A percentile compares a stretch with the other conserved stretches of the same genome.
Evolutionary conservation across 192 early-diverging fungal species (phyloP).

Genomic region (Coemansia sp.): DNA sequence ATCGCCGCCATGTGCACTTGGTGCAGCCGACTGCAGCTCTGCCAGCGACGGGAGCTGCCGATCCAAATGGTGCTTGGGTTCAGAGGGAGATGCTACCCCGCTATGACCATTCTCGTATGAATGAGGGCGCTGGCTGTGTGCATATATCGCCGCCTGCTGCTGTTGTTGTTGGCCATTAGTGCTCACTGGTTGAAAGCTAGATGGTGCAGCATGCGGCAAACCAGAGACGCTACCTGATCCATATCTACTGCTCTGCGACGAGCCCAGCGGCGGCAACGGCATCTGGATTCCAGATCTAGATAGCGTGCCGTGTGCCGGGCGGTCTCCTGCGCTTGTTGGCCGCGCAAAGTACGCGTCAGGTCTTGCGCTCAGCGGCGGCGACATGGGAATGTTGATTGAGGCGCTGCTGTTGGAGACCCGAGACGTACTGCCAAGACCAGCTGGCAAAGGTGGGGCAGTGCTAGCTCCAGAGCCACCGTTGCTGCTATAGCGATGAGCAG

Average conservation of each 20-base stretch:
- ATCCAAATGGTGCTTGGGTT: conserved; percentile 15
- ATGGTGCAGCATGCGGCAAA: conserved; percentile 17
- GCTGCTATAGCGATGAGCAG: background rate
- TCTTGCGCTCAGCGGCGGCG: conserved; percentile 32
- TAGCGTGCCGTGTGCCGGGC: background rate
- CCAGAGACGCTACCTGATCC: conserved; percentile 12
- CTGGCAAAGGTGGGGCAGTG: background rate
- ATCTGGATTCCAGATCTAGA: conserved; percentile 11
- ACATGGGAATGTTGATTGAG: conserved; percentile 53
- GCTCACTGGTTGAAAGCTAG: conserved; percentile 20
- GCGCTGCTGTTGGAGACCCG: conserved; percentile 7
- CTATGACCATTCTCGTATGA: conserved; percentile 3
- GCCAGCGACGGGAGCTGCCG: conserved; percentile 51
- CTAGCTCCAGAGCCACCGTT: background rate
- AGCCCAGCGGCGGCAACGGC: conserved; percentile 29
- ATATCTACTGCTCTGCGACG: conserved; percentile 19
- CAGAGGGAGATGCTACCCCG: conserved; percentile 1
- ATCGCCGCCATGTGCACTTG: conserved; percentile 26
- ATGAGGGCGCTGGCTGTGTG: background rate
- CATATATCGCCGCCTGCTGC: background rate
- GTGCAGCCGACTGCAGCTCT: conserved; percentile 43
- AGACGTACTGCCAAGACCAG: background rate
- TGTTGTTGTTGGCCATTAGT: conserved; percentile 15
- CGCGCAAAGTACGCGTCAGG: conserved; percentile 36
- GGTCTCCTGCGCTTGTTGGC: conserved; percentile 8